Evolutionary conservation across 768 basidiomycete species (phyloP).

Genomic region (Suillus ampliporus): DNA sequence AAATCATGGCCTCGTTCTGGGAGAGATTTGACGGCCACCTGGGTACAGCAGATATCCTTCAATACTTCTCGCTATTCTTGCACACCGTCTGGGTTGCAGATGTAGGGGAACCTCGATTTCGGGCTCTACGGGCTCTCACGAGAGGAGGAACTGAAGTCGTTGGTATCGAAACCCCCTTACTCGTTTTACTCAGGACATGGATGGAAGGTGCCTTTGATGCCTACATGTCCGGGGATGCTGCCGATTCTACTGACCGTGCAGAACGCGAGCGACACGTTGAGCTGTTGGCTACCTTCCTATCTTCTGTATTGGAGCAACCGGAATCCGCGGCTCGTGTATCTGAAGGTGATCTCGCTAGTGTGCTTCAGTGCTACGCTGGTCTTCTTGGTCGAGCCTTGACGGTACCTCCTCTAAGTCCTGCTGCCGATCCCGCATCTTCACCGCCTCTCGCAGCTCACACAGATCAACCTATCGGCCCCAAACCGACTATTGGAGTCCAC

Average conservation of each 20-base stretch:
- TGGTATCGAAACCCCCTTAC: conserved; percentile 65
- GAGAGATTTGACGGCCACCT: conserved; percentile 58
- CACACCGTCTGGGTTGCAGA: conserved; percentile 63
- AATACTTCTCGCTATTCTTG: conserved; percentile 69
- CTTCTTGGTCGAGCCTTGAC: conserved; percentile 61
- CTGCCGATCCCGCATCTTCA: conserved; percentile 19
- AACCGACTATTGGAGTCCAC: conserved; percentile 45
- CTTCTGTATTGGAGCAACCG: conserved; percentile 51
- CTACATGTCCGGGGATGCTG: conserved; percentile 38
- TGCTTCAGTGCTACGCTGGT: conserved; percentile 64
- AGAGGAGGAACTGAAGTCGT: conserved; percentile 62
- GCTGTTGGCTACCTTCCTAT: conserved; percentile 62
- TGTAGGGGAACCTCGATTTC: conserved; percentile 72
- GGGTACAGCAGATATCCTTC: conserved; percentile 61
- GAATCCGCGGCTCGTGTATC: conserved; percentile 65
- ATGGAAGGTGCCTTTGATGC: conserved; percentile 69
- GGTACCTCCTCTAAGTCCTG: conserved; percentile 30
- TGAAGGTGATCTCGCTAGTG: conserved; percentile 59
- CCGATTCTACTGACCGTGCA: conserved; percentile 47
- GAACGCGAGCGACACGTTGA: conserved; percentile 73
- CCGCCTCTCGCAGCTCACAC: conserved; percentile 39
- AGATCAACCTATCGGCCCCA: conserved; percentile 30
- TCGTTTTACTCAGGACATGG: conserved; percentile 66
- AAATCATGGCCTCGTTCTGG: conserved; percentile 73
- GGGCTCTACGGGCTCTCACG: conserved; percentile 69